Conservation (phyloP, 2,329 filamentous ascomycete genomes). For the Elsinoe australis region DNA sequence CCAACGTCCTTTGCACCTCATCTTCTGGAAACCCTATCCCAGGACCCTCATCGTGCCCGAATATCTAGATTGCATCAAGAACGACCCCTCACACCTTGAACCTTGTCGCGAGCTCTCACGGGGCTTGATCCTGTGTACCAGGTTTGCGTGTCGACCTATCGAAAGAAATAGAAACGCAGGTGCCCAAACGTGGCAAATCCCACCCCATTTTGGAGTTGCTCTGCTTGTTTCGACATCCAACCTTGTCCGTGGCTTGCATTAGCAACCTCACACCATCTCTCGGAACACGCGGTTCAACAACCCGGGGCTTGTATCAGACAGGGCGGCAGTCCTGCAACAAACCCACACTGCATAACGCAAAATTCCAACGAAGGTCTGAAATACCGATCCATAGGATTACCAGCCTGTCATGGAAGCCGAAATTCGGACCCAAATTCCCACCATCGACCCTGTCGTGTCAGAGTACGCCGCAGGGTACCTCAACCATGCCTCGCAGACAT, state of each 20-base stretch:
- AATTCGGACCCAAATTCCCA: constrained; percentile 31
- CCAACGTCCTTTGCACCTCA: background rate
- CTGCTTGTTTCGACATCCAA: constrained; percentile 12
- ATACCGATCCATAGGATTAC: background rate
- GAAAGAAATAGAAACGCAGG: background rate
- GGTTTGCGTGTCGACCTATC: constrained; percentile 4
- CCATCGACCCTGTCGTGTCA: constrained; percentile 33
- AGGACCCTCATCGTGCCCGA: background rate
- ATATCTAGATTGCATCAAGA: background rate
- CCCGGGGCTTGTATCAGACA: constrained; percentile 6
- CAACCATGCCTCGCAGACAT: constrained; percentile 81
- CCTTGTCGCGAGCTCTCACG: constrained; percentile 5
- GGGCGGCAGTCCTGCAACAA: constrained; percentile 13
- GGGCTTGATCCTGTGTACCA: constrained; percentile 9
- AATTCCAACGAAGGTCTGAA: background rate
- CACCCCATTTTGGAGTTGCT: background rate
- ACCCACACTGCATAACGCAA: constrained; percentile 13
- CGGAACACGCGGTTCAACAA: background rate
- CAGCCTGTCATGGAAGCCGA: constrained; percentile 30
- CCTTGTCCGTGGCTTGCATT: constrained; percentile 15
- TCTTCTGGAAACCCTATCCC: constrained; percentile 3
- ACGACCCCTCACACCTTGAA: constrained; percentile 11
- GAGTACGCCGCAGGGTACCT: constrained; percentile 67
- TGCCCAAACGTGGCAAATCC: constrained; percentile 9
- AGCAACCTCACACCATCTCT: constrained; percentile 9